Conservation (phyloP, 2,329 filamentous ascomycete species). For the Penicillium italicum region DNA sequence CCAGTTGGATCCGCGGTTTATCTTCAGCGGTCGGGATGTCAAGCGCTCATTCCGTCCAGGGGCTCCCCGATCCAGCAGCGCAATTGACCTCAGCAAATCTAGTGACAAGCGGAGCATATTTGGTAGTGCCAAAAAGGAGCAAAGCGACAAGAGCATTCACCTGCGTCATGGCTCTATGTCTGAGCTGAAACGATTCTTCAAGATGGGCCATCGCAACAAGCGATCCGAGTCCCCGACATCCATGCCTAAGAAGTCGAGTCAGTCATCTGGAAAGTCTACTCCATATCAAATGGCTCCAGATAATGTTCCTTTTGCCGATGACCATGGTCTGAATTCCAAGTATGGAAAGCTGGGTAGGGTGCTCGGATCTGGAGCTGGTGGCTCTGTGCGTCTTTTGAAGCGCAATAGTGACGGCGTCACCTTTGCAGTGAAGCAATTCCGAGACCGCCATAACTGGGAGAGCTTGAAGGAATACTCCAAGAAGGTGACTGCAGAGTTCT, state of each 20-base stretch:
- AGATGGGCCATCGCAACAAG: constrained; percentile 64
- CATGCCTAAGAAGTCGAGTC: constrained; percentile 53
- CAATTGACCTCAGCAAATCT: constrained; percentile 38
- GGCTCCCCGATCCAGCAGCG: constrained; percentile 48
- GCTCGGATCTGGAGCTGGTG: constrained; percentile 87
- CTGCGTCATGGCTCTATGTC: constrained; percentile 76
- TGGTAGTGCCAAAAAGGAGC: constrained; percentile 54
- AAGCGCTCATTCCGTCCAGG: constrained; percentile 49
- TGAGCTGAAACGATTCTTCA: constrained; percentile 96
- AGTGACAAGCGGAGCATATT: constrained; percentile 54
- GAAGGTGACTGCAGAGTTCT: constrained; percentile 97
- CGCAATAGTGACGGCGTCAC: constrained; percentile 86
- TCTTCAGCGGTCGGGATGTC: constrained; percentile 74
- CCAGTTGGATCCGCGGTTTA: constrained; percentile 74
- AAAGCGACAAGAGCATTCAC: constrained; percentile 47
- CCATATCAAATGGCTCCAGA: constrained; percentile 50
- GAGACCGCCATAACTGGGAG: constrained; percentile 87
- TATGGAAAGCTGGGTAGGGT: constrained; percentile 96
- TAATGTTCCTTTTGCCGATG: constrained; percentile 82
- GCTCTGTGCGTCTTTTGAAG: constrained; percentile 91
- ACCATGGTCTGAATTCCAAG: constrained; percentile 83
- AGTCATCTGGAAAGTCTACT: constrained; percentile 52
- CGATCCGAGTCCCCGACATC: constrained; percentile 60
- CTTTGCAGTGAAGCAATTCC: constrained; percentile 97
- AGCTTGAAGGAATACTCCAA: constrained; percentile 94